Evolutionary conservation across 352 stramenopile species (phyloP), one percentile per base, ranked within the genome.

Genomic region (Globisporangium radiosum): DNA sequence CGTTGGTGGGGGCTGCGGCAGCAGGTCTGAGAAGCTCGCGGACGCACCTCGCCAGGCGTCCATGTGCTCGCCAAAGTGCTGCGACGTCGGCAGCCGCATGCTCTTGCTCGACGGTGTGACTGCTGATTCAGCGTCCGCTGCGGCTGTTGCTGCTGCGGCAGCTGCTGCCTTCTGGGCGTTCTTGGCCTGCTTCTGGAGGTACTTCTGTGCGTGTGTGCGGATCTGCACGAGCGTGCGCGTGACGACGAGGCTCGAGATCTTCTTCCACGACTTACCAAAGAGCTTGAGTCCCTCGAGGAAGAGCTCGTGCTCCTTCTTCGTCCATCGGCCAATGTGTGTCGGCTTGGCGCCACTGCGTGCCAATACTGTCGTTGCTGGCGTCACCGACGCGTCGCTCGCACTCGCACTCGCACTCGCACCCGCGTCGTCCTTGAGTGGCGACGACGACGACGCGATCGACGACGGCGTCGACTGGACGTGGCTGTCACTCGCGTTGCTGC

Each of bases 151-250:
- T 9, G 65, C 67, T 15, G 69, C 74, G 3, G 58, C 63, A 1
- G 60, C 57, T 6, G 66, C 64, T 1, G 65, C 65, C 48, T 88
- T 86, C 51, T 85, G 64, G 0, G 78, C 69, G 15, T 69, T 69
- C 36, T 83, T 88, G 55, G 64, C 80, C 56, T 93, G 82, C 69
- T 95, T 96, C 60, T 94, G 87, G 17, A 96, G 68, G 67, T 98
- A 98, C 62, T 99, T 99, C 75, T 99, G 96, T 0, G 96, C 96
- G 60, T 99, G 96, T 4, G 88, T 98, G 10, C 96, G 90, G 66
- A 99, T 98, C 66, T 99, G 97, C 42, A 97, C 94, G 6, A 97
- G 72, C 38, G 85, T 93, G 14, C 85, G 74, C 9, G 85, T 90
- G 56, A 80, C 72, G 39, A 94, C 84, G 17, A 94, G 72, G 51